Conservation (phyloP, 2,329 filamentous ascomycete genomes). For the Sporothrix euskadiensis region DNA sequence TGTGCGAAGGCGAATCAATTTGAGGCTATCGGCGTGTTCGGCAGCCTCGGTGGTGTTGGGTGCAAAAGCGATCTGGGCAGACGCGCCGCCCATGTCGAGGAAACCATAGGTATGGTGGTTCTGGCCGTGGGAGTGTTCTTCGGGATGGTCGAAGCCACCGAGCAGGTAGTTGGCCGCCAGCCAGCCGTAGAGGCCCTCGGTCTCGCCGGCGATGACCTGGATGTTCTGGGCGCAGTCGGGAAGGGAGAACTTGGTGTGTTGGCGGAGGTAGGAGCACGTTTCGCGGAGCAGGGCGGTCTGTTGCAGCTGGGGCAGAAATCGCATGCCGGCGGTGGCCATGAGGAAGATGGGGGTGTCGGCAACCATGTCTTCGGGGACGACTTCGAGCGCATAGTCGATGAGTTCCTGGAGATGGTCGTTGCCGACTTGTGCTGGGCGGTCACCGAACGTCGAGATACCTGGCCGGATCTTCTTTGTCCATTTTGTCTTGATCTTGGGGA, state of each 20-base stretch:
- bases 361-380: slow-evolving; percentile 75
- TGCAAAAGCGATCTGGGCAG: slow-evolving; percentile 95
- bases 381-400: slow-evolving; percentile 75
- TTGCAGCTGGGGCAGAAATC: slow-evolving; percentile 73
- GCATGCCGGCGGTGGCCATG: slow-evolving; percentile 94
- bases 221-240: slow-evolving; percentile 90
- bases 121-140: slow-evolving; percentile 77
- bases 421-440: slow-evolving; percentile 73
- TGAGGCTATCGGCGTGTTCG: slow-evolving; percentile 87
- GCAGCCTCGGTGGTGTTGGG: slow-evolving; percentile 87
- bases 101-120: slow-evolving; percentile 95
- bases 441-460: slow-evolving; percentile 86
- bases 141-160: slow-evolving; percentile 79
- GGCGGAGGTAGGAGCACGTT: slow-evolving; percentile 79
- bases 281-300: slow-evolving; percentile 71
- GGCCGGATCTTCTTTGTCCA: slow-evolving; percentile 95
- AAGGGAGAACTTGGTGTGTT: slow-evolving; percentile 76
- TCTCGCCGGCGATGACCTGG: slow-evolving; percentile 93
- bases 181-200: slow-evolving; percentile 95
- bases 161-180: slow-evolving; percentile 94
- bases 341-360: slow-evolving; percentile 88
- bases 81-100: slow-evolving; percentile 96
- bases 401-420: slow-evolving; percentile 77
- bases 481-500: slow-evolving; percentile 80
- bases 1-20: slow-evolving; percentile 79